phyloP scores from a whole-genome alignment of 345 rosid species.

The Salix dunnii region DNA sequence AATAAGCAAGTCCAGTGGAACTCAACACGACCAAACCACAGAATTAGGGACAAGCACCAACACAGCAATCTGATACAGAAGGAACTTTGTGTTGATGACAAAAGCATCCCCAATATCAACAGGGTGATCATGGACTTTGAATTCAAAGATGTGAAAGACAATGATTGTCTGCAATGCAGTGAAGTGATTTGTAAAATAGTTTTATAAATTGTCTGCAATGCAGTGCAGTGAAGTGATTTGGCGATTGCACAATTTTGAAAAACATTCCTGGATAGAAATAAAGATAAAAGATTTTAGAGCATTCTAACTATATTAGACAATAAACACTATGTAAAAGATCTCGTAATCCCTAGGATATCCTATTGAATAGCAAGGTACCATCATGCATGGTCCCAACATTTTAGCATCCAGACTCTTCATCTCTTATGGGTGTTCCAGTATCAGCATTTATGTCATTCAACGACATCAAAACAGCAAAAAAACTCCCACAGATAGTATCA shows the following conservation, averaged over 20 bases:
- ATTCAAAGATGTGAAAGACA: too few species aligned
- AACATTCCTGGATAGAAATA: not conserved
- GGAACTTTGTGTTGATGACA: too few species aligned
- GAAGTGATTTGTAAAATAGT: not conserved
- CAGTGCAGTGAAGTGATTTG: too few species aligned
- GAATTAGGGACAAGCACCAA: too few species aligned
- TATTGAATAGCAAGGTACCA: not conserved
- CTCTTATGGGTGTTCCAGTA: not conserved
- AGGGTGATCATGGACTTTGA: too few species aligned
- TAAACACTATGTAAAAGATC: not conserved
- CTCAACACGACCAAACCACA: too few species aligned
- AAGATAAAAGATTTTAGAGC: not conserved
- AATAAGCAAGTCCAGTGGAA: too few species aligned
- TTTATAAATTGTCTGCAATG: too few species aligned
- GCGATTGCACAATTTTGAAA: not conserved
- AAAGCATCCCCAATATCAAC: too few species aligned
- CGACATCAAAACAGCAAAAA: not conserved
- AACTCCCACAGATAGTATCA: not conserved
- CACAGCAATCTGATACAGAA: too few species aligned
- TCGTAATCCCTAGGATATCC: not conserved
- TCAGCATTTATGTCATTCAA: not conserved
- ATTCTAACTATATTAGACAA: not conserved
- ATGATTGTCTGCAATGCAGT: too few species aligned
- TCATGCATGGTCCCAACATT: not conserved
- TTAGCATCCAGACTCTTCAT: not conserved